Conservation (phyloP, 331 rosid genomes). For the Malus hybrid region DNA sequence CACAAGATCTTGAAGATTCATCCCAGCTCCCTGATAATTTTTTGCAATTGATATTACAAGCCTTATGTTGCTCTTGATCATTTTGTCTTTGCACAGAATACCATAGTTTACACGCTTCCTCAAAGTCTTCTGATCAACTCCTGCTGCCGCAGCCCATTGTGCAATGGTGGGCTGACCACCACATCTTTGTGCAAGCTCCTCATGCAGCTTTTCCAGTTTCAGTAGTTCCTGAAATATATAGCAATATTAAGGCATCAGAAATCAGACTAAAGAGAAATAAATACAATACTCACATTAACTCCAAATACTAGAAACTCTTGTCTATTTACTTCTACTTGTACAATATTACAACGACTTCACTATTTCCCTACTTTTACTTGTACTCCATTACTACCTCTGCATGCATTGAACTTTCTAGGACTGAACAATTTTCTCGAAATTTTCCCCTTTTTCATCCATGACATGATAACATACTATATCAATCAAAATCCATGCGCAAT, state of each 20-base stretch:
- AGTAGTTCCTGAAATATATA: slow-evolving; percentile 58
- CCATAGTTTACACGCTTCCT: slow-evolving; percentile 76
- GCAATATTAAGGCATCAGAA: slow-evolving; percentile 21
- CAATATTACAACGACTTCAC: not conserved
- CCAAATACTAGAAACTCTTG: not conserved
- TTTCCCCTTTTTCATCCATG: not conserved
- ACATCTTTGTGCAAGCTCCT: slow-evolving; percentile 64
- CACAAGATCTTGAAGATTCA: slow-evolving; percentile 95
- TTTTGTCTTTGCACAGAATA: slow-evolving; percentile 71
- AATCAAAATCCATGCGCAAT: not conserved
- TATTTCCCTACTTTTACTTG: not conserved
- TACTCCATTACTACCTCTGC: not conserved
- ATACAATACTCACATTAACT: not conserved
- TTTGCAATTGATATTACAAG: slow-evolving; percentile 96
- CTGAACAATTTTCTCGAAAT: not conserved
- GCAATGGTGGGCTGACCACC: slow-evolving; percentile 68
- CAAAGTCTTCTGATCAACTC: slow-evolving; percentile 71
- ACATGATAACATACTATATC: not conserved
- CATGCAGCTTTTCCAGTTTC: slow-evolving; percentile 76
- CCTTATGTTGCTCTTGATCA: slow-evolving; percentile 89
- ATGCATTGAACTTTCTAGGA: not conserved
- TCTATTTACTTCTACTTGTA: not conserved
- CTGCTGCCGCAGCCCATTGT: slow-evolving; percentile 96
- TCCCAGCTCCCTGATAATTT: slow-evolving; percentile 84
- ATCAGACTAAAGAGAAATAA: slow-evolving; percentile 2